Base-by-base conservation (phyloP, 257 asterid genomes). In the Ajuga chamaepitys region DNA sequence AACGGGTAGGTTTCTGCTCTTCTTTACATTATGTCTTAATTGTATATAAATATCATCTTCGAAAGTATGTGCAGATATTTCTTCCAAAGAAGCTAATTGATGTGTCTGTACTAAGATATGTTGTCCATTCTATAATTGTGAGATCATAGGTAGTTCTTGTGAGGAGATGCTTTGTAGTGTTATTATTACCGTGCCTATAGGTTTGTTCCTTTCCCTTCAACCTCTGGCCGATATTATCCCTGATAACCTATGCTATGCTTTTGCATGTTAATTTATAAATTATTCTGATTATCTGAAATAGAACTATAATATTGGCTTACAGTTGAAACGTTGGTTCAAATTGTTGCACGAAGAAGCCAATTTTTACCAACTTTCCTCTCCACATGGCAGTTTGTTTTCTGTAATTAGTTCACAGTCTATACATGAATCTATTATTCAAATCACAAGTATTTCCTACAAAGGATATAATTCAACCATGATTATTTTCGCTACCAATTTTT, bases 1-100 rank as follows among this genome's bases (percentile, higher is more conserved):
- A 77, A 70, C 86, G 95, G 76, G 97, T 94, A 90, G 66, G 45
- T 57, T 70, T 69, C 30, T 63, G 22, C n/a, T 7, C 26, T 35
- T 70, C 46, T 47, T 59, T 18, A 0, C 18, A n/a, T 20, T 58
- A 25, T 35, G 37, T 17, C n/a, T 52, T 26, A 16, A 9, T 40
- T 58, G 44, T 13, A 48, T 21, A 44, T 18, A 20, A 64, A 47
- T 44, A 18, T 16, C 6, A 18, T 16, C 18, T 44, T 45, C n/a
- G 10, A 30, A 44, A 40, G 6, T 10, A 28, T 42, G 10, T 62
- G 42, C 1, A 16, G 12, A 7, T 50, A 5, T 18, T 50, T 20
- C 35, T 50, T 53, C 51, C 12, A 18, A 32, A 30, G 18, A 37
- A 37, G 18, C 38, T 64, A 13, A 25, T 37, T 13, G 35, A 51